A percentile compares a stretch with the other conserved stretches of the same genome.
Conservation (phyloP, 805 yeast genomes). For the Saturnispora dispora region DNA sequence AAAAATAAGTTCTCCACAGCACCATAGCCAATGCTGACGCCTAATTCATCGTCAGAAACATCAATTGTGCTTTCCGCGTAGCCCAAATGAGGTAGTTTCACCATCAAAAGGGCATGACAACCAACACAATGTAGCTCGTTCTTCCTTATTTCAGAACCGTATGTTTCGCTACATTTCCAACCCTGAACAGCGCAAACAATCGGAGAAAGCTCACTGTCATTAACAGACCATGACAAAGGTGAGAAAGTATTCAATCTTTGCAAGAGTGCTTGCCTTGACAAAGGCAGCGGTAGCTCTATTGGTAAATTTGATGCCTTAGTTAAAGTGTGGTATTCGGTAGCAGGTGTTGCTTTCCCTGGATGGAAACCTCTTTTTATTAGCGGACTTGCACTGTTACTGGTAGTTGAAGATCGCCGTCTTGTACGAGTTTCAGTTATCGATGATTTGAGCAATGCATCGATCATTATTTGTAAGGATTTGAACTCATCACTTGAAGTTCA, state of each 20-base stretch:
- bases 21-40: conserved; percentile 7
- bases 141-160: conserved; percentile 18
- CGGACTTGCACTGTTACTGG: neutral
- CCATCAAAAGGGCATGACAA: conserved; percentile 26
- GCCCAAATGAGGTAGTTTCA: conserved; percentile 13
- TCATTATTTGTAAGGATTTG: neutral
- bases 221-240: conserved; percentile 39
- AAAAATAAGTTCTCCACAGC: conserved; percentile 2
- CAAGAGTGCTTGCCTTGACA: conserved; percentile 23
- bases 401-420: neutral
- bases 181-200: conserved; percentile 43
- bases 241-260: conserved; percentile 36
- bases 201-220: conserved; percentile 31
- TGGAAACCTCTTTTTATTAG: neutral
- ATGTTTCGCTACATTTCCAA: conserved; percentile 36
- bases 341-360: neutral
- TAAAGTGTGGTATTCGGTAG: neutral
- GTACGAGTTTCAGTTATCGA: neutral
- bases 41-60: conserved; percentile 7
- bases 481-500: neutral
- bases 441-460: neutral
- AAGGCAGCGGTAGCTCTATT: conserved; percentile 6
- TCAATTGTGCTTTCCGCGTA: neutral
- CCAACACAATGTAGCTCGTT: conserved; percentile 28
- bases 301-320: neutral